Conservation (phyloP, 129 eudicot species). For the Erigeron canadensis region DNA sequence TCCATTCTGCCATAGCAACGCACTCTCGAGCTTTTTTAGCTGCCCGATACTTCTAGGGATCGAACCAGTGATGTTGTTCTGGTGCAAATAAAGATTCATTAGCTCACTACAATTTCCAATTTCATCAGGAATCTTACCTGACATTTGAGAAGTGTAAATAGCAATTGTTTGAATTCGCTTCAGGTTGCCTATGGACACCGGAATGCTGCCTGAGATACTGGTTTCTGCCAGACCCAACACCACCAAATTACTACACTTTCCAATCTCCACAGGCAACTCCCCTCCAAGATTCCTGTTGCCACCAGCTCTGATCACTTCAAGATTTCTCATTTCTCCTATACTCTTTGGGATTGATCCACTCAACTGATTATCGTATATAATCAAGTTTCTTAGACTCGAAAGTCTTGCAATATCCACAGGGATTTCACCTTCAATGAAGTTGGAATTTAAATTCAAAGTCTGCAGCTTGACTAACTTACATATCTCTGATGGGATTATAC, state of each 20-base stretch:
- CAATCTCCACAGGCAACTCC: conserved; percentile 74
- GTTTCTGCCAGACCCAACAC: conserved; percentile 89
- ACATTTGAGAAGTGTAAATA: conserved; percentile 62
- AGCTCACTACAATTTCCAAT: conserved; percentile 81
- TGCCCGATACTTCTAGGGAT: conserved; percentile 64
- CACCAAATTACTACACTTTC: conserved; percentile 63
- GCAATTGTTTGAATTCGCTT: conserved; percentile 73
- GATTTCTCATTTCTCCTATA: conserved; percentile 57
- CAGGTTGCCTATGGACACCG: conserved; percentile 64
- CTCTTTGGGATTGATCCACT: conserved; percentile 74
- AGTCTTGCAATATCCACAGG: conserved; percentile 73
- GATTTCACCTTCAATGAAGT: conserved; percentile 56
- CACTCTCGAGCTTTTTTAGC: conserved; percentile 66
- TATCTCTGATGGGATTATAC: conserved; percentile 69
- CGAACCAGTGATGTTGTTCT: conserved; percentile 75
- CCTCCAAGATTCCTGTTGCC: conserved; percentile 88
- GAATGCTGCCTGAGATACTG: conserved; percentile 71
- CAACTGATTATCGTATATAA: conserved; percentile 75
- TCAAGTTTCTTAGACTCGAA: conserved; percentile 39
- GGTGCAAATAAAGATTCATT: conserved; percentile 66
- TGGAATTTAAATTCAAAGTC: conserved; percentile 52
- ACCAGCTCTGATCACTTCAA: conserved; percentile 76
- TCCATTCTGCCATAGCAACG: conserved; percentile 86
- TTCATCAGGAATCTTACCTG: conserved; percentile 84
- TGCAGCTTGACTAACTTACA: conserved; percentile 54